Conservation (phyloP, 306 rosid species). For the Lablab purpureus region DNA sequence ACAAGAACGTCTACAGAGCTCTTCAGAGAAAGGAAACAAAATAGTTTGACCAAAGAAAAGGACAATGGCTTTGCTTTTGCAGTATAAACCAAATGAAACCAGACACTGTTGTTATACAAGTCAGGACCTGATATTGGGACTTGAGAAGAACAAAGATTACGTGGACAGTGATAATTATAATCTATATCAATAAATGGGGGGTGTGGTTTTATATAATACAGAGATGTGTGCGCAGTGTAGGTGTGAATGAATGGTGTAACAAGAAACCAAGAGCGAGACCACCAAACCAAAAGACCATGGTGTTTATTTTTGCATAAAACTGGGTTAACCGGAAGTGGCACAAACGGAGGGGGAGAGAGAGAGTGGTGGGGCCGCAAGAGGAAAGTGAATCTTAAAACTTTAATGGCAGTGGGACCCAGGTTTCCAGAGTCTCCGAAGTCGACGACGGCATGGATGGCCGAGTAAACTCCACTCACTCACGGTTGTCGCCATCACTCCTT, state of each 20-base stretch:
- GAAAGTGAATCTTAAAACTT: constrained; percentile 21
- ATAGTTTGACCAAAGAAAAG: neutral
- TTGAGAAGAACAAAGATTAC: constrained; percentile 26
- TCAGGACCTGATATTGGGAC: neutral
- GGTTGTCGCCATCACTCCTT: constrained; percentile 7
- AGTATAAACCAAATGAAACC: constrained; percentile 14
- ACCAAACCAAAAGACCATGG: neutral
- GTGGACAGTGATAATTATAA: neutral
- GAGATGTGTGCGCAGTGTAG: neutral
- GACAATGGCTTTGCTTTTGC: constrained; percentile 10
- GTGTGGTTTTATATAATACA: neutral
- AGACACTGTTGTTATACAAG: neutral
- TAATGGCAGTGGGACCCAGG: constrained; percentile 7
- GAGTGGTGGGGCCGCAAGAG: constrained; percentile 27
- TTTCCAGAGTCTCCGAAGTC: constrained; percentile 38
- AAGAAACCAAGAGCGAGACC: neutral
- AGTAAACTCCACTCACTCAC: constrained; percentile 46
- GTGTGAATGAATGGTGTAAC: neutral
- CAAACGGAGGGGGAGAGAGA: constrained; percentile 12
- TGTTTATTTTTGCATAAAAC: neutral
- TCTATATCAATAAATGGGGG: neutral
- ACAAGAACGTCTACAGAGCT: constrained; percentile 11
- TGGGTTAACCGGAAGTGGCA: constrained; percentile 7
- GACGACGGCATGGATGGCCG: constrained; percentile 29
- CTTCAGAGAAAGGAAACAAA: neutral